These are phyloP conservation scores for Zasmidium cellare DNA, from an alignment of 2,329 filamentous ascomycete species.

Conservation along the genomic window DNA sequence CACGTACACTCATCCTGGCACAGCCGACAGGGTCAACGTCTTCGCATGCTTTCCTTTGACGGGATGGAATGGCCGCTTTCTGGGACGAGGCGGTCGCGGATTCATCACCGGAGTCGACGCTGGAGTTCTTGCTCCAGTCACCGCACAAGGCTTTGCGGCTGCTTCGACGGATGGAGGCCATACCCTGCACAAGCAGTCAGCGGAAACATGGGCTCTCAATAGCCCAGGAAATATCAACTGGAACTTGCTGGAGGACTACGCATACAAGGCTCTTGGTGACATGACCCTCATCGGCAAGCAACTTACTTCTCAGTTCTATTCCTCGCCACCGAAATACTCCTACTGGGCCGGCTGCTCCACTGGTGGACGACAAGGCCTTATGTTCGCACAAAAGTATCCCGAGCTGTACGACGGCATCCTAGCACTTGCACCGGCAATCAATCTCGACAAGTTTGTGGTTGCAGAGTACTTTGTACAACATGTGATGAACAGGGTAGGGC, in stretches of 20 bases:
- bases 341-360: constrained; percentile 41
- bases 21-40: constrained; percentile 36
- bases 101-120: constrained; percentile 22
- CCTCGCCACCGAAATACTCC: constrained; percentile 30
- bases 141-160: constrained; percentile 26
- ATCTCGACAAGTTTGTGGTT: constrained; percentile 27
- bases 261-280: constrained; percentile 33
- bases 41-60: constrained; percentile 35
- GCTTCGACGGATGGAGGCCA: constrained; percentile 32
- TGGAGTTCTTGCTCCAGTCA: constrained; percentile 10
- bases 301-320: constrained; percentile 34
- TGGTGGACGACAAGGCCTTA: constrained; percentile 40
- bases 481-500: constrained; percentile 27
- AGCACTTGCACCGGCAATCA: constrained; percentile 38
- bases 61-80: constrained; percentile 38
- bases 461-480: constrained; percentile 28
- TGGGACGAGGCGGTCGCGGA: constrained; percentile 42
- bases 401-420: constrained; percentile 40
- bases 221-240: constrained; percentile 35
- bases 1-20: constrained; percentile 40
- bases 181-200: constrained; percentile 4
- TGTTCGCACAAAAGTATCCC: constrained; percentile 39
- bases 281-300: constrained; percentile 33
- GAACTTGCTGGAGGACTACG: constrained; percentile 35
- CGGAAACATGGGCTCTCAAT: constrained; percentile 21